Base-by-base conservation (phyloP, 2,329 filamentous ascomycete genomes). In the Cylindrodendrum hubeiense region DNA sequence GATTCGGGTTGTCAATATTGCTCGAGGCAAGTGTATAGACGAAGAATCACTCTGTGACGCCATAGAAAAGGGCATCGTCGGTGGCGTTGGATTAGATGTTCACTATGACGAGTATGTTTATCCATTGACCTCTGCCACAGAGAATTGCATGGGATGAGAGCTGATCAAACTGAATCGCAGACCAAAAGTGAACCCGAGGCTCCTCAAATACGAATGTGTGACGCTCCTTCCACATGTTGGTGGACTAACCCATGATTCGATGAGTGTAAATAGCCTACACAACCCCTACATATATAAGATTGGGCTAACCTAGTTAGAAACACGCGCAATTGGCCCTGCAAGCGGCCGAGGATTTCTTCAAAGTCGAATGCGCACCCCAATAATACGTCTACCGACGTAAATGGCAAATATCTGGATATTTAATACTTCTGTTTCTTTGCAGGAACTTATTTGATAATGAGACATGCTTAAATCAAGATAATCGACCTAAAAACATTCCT, bases 201-300 rank as follows among this genome's bases (percentile, higher is more conserved):
- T 58, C 3, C 28, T 58, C 4, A 28, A 13, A 39, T 47, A 49
- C 21, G 12, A 28, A 9, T 47, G 54, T 8, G 54, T 58, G 9
- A 58, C 54, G 4, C 43, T 49, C 10, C 54, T 58, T n/a, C 54
- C 54, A 10, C 54, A 58, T 26, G 28, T 58, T 30, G 54, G 24
- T n/a, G 54, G 54, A 12, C 24, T 44, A 2, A 58, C 54, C 2
- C n/a, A 26, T 9, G 54, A 49, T 21, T n/a, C 53, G 17, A 46
- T 44, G n/a, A 56, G 37, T 9, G 53, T 56, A 43, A 53, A 12
- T 30, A 12, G 28, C 21, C n/a, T n/a, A n/a, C n/a, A n/a, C n/a
- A n/a, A n/a, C n/a, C n/a, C n/a, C n/a, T n/a, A n/a, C n/a, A n/a
- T 44, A 8, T 5, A 43, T 43, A 44, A 4, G n/a, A 44, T 10